Evolutionary conservation across 192 early-diverging fungal genomes (phyloP), one percentile per base, ranked within the genome.

Genomic region (Rhizophagus clarus): DNA sequence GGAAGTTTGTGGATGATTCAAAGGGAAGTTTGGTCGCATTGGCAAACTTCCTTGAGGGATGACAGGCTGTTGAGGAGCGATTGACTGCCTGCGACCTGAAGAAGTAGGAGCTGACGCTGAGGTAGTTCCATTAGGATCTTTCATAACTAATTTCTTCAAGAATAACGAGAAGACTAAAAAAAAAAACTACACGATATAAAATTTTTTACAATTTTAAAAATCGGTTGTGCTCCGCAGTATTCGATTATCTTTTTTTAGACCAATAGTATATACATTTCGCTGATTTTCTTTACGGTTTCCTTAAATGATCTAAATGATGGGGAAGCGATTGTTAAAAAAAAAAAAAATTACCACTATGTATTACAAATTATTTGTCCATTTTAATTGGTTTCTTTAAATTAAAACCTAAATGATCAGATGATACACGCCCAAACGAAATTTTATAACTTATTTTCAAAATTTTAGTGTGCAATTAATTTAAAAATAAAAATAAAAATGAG

Each of bases 401-500:
- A 45, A 11, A 45, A 45, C 11, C 12, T 12, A 45, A 45, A 45
- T 45, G 11, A 45, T 12, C 42, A 12, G 10, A 45, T 45, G 37
- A 40, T 40, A 40, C 37, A 40, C 1, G 42, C 11, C 42, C 42
- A 45, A 45, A 12, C 11, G 11, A 45, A 45, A 51, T 40, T 15
- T 14, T 22, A 56, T 56, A 56, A 22, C 20, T 56, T 22, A 56
- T 56, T 56, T 40, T 56, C 51, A 56, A 56, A n/a, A 56, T 51
- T 4, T 5, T 22, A 56, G 49, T 56, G 51, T 56, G 51, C 20
- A 56, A 56, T n/a, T 56, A 56, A 56, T 56, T 17, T 22, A 56
- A 17, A 56, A 56, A 45, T 45, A 29, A 20, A 69, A 37, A 37
- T 40, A 14, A 76, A 63, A 37, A 76, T 76, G 74, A 76, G 74